A percentile compares a stretch with the other conserved stretches of the same genome.
These are phyloP conservation scores for Aspergillus novoparasiticus DNA, from an alignment of 2,329 filamentous ascomycete genomes.

Conservation along the genomic window DNA sequence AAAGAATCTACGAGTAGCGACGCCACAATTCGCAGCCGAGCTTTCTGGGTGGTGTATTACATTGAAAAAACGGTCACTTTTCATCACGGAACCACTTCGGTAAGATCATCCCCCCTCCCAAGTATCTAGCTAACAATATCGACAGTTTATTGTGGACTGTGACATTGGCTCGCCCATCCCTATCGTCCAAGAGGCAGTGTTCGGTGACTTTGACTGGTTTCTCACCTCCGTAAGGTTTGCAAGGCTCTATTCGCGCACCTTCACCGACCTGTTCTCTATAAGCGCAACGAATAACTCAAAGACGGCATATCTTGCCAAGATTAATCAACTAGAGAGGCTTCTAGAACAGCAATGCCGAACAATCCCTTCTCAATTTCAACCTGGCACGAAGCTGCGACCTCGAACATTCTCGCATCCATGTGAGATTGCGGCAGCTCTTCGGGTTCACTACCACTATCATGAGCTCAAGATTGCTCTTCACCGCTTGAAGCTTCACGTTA, in stretches of 20 bases:
- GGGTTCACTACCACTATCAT: neutral
- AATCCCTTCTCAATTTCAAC: neutral
- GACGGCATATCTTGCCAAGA: neutral
- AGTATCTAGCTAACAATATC: no score
- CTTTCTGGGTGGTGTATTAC: neutral
- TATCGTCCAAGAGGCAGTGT: neutral
- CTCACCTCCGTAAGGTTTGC: neutral
- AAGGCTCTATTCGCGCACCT: neutral
- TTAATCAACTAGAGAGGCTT: neutral
- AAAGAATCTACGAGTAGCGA: neutral
- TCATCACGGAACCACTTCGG: neutral
- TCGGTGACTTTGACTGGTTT: neutral
- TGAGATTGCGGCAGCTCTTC: neutral
- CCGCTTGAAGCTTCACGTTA: neutral
- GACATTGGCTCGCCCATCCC: neutral
- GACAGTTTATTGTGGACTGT: neutral
- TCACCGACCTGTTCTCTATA: neutral
- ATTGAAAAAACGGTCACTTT: neutral
- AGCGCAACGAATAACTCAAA: neutral
- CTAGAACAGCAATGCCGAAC: neutral
- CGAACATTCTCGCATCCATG: neutral
- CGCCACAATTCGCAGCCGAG: neutral
- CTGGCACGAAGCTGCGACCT: neutral
- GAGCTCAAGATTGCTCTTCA: neutral
- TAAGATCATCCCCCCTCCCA: neutral